Conservation (phyloP, 768 basidiomycete species). For the Mycena amicta region DNA sequence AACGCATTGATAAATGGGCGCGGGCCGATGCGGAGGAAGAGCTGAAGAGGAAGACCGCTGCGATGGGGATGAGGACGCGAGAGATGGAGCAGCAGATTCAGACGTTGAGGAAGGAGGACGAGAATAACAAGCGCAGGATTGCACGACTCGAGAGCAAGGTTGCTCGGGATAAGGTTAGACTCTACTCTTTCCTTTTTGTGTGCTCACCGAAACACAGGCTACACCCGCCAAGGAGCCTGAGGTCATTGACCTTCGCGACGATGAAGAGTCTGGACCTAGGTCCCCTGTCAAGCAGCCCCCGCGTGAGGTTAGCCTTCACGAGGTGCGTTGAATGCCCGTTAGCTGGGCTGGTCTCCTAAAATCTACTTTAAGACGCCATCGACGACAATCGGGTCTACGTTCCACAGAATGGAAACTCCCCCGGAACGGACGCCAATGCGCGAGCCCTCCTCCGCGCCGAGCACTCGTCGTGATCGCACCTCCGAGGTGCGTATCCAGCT, state of each 20-base stretch:
- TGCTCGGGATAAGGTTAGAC: background rate
- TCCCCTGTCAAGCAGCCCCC: background rate
- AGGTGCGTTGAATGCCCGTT: no score
- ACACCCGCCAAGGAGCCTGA: background rate
- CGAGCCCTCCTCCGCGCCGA: background rate
- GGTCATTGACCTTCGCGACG: background rate
- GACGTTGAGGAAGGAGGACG: background rate
- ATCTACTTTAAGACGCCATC: background rate
- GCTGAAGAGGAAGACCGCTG: background rate
- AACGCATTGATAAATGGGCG: background rate
- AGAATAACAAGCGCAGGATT: background rate
- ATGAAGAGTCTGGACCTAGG: background rate
- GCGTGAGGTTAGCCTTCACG: background rate
- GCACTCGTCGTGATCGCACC: background rate
- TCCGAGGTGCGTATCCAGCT: background rate
- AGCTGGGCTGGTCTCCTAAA: no score
- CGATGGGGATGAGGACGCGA: background rate
- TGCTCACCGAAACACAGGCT: background rate
- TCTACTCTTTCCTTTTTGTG: background rate
- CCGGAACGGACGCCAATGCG: background rate
- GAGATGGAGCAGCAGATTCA: background rate
- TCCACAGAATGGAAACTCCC: background rate
- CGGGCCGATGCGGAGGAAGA: background rate
- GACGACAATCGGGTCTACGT: background rate
- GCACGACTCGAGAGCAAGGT: background rate